Evolutionary conservation across 176 grass and related monocot species (phyloP), one percentile per base, ranked within the genome.

Genomic region (Otatea glauca): DNA sequence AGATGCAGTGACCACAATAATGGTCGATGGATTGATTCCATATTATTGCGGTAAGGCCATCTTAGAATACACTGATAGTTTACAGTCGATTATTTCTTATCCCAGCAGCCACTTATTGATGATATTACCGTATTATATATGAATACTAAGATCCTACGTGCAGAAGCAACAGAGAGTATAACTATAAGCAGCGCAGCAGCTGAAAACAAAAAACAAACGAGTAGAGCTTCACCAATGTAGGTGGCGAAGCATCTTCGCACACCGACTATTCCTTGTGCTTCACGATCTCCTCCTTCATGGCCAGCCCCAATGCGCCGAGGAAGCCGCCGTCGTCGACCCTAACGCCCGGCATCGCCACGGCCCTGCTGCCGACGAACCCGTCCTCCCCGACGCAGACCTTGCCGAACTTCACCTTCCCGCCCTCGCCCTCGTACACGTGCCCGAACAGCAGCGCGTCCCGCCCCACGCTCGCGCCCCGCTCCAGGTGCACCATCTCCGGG

Each of bases 251-350:
- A 10, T 51, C 39, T 35, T 35, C 75, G 9, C 18, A 4, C 14
- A 35, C 51, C 56, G 8, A 4, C 55, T 90, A 59, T 37, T 27
- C 29, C 39, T 60, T 84, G 84, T 90, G 70, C 89, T 25, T 92
- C 67, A 94, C 87, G 39, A 89, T 4, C 77, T 94, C 92, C 75
- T 76, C 87, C 81, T 94, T 89, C 92, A 94, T 94, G 77, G 92
- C 89, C 44, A 94, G 64, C 50, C 77, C 72, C 50, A 92, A 84
- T 18, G 92, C 68, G 4, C 20, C 81, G 15, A 94, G 92, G 68
- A 70, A 82, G 32, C 87, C 92, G 41, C 87, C 84, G 50, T 73
- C 75, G 38, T 94, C 92, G 45, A 94, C 81, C 61, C 49, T 89
- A 59, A 83, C 92, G 38, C 89, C 81, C 0, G 92, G 92, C 92